phyloP scores from a whole-genome alignment of 192 early-diverging fungal genomes.

The Cetraspora pellucida region DNA sequence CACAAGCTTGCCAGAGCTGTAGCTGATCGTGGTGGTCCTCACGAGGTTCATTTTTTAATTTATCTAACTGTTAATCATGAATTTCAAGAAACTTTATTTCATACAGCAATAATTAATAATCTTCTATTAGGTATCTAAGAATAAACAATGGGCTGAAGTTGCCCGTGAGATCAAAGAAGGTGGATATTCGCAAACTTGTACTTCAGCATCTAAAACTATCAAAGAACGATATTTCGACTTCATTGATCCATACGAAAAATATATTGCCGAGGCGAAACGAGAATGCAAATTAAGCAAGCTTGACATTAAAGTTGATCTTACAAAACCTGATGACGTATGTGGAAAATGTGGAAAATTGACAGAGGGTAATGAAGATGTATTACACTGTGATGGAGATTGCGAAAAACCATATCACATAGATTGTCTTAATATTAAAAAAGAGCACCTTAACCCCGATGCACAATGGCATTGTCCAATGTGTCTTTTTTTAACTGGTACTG shows the following conservation, averaged over 20 bases:
- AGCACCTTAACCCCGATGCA: slow-evolving; percentile 51
- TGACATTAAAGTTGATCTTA: not conserved
- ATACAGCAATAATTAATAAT: slow-evolving; percentile 7
- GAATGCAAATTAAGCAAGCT: not conserved
- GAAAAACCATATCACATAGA: not conserved
- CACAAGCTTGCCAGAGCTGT: slow-evolving; percentile 84
- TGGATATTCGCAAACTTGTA: slow-evolving; percentile 64
- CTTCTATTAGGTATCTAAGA: slow-evolving; percentile 56
- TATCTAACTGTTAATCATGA: not conserved
- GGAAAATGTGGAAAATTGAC: slow-evolving; percentile 40
- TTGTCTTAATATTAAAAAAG: slow-evolving; percentile 19
- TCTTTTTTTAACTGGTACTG: slow-evolving; percentile 70
- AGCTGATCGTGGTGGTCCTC: slow-evolving; percentile 69
- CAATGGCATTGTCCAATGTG: slow-evolving; percentile 93
- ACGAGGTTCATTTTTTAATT: slow-evolving; percentile 50
- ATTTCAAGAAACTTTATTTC: not conserved
- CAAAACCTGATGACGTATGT: slow-evolving; percentile 57
- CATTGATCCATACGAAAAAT: slow-evolving; percentile 65
- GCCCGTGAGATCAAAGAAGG: slow-evolving; percentile 60
- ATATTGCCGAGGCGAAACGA: slow-evolving; percentile 50
- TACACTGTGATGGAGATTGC: slow-evolving; percentile 16
- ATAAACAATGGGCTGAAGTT: slow-evolving; percentile 80
- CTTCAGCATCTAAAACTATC: slow-evolving; percentile 67
- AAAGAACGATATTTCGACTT: slow-evolving; percentile 65
- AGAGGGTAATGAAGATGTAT: not conserved